These are phyloP conservation scores for Tolypocladium ophioglossoides DNA, from an alignment of 2,329 filamentous ascomycete species.

Conservation along the genomic window DNA sequence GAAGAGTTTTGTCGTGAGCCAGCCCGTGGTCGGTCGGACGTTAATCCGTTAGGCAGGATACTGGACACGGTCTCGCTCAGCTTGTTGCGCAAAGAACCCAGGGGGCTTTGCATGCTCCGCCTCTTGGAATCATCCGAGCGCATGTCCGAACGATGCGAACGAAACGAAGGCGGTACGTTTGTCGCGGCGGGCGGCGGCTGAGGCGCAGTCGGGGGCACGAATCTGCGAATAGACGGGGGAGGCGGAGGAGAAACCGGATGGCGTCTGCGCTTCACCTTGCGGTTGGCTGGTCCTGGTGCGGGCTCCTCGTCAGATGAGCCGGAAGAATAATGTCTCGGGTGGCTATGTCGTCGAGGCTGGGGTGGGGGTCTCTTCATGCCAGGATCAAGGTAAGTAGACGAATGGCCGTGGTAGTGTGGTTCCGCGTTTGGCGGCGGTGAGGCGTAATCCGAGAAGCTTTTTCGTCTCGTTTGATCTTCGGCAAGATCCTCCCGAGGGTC, in stretches of 20 bases:
- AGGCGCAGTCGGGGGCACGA: conserved; percentile 17
- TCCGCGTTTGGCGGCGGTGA: conserved; percentile 24
- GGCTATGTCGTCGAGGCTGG: conserved; percentile 35
- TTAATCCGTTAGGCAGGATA: conserved; percentile 27
- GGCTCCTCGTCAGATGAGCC: conserved; percentile 31
- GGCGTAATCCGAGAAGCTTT: conserved; percentile 42
- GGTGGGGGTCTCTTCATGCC: conserved; percentile 17
- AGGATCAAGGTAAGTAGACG: conserved; percentile 23
- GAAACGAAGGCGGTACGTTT: conserved; percentile 13
- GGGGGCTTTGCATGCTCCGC: conserved; percentile 24
- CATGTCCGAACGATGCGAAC: conserved; percentile 21
- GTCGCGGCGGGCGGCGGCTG: conserved; percentile 16
- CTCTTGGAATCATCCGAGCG: conserved; percentile 26
- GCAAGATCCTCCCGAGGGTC: conserved; percentile 26
- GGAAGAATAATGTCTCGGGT: conserved; percentile 32
- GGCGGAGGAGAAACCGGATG: conserved; percentile 17
- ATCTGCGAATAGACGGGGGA: conserved; percentile 21
- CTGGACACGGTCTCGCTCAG: conserved; percentile 32
- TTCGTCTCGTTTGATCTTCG: conserved; percentile 31
- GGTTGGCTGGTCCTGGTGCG: conserved; percentile 7
- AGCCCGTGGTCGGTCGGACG: conserved; percentile 24
- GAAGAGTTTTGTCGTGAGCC: conserved; percentile 22
- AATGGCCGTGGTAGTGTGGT: conserved; percentile 14
- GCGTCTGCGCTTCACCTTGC: conserved; percentile 15
- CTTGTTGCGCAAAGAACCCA: conserved; percentile 31